Evolutionary conservation across 139 green algal genomes (phyloP).

Genomic region (Chlamydomonas sp.): DNA sequence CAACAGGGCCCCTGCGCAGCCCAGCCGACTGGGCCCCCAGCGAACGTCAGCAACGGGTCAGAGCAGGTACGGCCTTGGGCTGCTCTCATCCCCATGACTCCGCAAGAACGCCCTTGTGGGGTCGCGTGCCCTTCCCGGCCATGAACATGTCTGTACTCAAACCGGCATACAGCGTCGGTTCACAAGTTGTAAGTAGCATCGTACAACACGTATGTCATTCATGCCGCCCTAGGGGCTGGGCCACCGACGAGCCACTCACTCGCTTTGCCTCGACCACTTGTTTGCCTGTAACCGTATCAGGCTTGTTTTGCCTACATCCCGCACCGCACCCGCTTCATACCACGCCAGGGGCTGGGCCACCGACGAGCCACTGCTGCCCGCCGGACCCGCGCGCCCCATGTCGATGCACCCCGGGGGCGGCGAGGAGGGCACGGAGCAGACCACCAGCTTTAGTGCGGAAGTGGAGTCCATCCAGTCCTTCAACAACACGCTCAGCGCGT

Average conservation of each 20-base stretch:
- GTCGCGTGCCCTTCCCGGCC: not conserved
- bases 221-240: not conserved
- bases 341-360: constrained; percentile 18
- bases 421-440: not conserved
- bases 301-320: not conserved
- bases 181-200: no score
- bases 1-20: not conserved
- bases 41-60: not conserved
- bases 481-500: constrained; percentile 8
- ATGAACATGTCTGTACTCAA: no score
- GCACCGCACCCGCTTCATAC: not conserved
- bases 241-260: no score
- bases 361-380: constrained; percentile 19
- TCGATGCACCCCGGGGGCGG: not conserved
- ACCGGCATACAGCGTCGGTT: no score
- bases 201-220: no score
- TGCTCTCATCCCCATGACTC: not conserved
- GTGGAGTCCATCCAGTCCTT: constrained; percentile 36
- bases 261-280: no score
- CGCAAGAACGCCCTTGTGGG: not conserved
- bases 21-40: not conserved
- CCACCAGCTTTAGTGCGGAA: not conserved
- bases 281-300: no score
- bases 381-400: not conserved
- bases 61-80: not conserved